Percentiles rank a stretch among this genome's conserved stretches.
These are phyloP conservation scores for Hsuehochloa calcarea DNA, from an alignment of 176 grass and related monocot genomes.

Conservation along the genomic window DNA sequence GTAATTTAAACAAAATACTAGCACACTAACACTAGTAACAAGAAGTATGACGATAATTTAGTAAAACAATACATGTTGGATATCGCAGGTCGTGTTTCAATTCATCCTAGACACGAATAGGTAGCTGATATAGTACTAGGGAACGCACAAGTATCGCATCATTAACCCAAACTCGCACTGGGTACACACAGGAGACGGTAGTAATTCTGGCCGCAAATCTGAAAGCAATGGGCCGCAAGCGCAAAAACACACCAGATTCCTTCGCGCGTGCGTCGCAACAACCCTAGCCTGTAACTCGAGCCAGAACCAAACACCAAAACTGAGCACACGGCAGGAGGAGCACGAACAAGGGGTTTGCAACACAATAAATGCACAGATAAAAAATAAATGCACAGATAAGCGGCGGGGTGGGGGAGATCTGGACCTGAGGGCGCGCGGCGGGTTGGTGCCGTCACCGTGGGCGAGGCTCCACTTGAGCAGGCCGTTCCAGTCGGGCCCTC, in stretches of 20 bases:
- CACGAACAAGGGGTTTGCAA: neutral
- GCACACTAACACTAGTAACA: neutral
- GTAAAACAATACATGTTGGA: neutral
- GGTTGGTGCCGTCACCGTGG: slow-evolving; percentile 68
- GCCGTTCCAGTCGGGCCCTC: slow-evolving; percentile 83
- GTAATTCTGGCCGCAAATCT: neutral
- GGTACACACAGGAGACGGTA: neutral
- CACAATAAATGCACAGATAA: neutral
- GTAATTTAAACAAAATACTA: too few relatives aligned
- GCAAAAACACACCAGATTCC: neutral
- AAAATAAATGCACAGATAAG: neutral
- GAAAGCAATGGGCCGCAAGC: neutral
- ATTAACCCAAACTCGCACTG: neutral
- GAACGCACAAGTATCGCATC: neutral
- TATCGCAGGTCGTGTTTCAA: neutral
- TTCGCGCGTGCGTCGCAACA: neutral
- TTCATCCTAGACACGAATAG: neutral
- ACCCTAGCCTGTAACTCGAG: too few relatives aligned
- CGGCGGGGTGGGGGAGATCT: neutral
- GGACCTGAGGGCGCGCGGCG: slow-evolving; percentile 52
- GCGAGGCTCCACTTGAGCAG: slow-evolving; percentile 97
- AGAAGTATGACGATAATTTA: neutral
- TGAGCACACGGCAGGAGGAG: neutral
- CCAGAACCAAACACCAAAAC: neutral
- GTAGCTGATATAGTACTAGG: neutral